These are phyloP conservation scores for Arthonia radiata DNA, from an alignment of 495 filamentous ascomycete species.

Conservation along the genomic window DNA sequence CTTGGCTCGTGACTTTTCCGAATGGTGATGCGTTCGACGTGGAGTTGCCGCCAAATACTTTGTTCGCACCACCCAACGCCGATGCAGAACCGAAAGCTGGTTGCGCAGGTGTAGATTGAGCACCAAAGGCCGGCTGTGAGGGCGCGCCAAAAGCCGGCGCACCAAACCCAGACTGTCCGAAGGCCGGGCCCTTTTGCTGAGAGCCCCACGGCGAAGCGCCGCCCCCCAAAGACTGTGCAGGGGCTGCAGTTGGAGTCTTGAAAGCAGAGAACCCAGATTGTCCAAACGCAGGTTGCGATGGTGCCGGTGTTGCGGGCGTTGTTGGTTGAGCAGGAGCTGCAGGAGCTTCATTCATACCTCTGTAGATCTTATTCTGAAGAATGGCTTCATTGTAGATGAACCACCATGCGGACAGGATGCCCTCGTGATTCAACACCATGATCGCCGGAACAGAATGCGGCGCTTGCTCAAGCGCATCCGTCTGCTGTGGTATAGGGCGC, in stretches of 20 bases:
- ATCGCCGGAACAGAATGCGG: constrained; percentile 64
- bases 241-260: no score
- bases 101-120: constrained; percentile 1
- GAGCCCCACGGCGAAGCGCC: no score
- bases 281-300: constrained; percentile 5
- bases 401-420: constrained; percentile 70
- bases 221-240: no score
- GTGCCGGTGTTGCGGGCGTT: constrained; percentile 9
- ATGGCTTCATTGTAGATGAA: constrained; percentile 74
- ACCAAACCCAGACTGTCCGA: constrained; percentile 11
- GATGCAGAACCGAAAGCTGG: constrained; percentile 2
- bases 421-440: constrained; percentile 73
- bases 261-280: constrained; percentile 7
- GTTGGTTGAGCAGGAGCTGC: constrained; percentile 8
- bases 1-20: constrained; percentile 1
- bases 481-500: constrained; percentile 44
- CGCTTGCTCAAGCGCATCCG: constrained; percentile 47
- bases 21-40: constrained; percentile 5
- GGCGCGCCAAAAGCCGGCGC: constrained; percentile 6
- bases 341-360: constrained; percentile 28
- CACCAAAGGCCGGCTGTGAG: constrained; percentile 1
- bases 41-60: constrained; percentile 1
- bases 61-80: constrained; percentile 1
- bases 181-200: no score
- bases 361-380: constrained; percentile 41